Evolutionary conservation across 306 rosid genomes (phyloP), one percentile per base, ranked within the genome.

Genomic region (Myrica gale): DNA sequence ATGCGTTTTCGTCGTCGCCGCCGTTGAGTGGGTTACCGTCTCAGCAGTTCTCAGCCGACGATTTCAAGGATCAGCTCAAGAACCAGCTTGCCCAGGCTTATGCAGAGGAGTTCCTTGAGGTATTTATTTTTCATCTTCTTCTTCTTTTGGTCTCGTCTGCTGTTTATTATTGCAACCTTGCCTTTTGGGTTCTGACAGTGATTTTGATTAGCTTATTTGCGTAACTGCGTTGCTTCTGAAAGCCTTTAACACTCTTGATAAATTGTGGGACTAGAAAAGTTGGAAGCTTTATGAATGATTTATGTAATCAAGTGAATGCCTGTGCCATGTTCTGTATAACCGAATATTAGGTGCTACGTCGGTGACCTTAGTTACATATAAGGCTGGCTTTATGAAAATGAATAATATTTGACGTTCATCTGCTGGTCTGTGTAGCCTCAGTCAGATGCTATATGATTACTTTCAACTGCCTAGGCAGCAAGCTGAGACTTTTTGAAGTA

Each of bases 101-200:
- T 74, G 96, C 96, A 66, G 96, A 92, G 80, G 96, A 96, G 86
- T 92, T 96, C 76, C 92, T 96, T 3, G 99, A 96, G 97, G 99
- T 96, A 73, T 32, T 26, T 26, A 0, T 26, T 26, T 1, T 57
- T 57, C 19, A 19, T 21, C 63, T 56, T 56, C 19, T 20, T 3
- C 20, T 9, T 56, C 3, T 57, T 1, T 9, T 4, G 9, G 63
- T 19, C 4, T 48, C 4, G 52, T 48, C 7, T 48, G 3, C 52
- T 26, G 16, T 12, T 52, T 5, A n/a, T 52, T 12, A 1, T n/a
- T 52, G 11, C 1, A 52, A n/a, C 20, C 19, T 4, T 13, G 57
- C 7, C 7, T 52, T 52, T 19, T 21, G 63, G 39, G 23, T 57
- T 57, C 63, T 57, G 12, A 57, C 2, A 19, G 9, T 57, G 63